Conservation (phyloP, 2,329 filamentous ascomycete species). For the Aspergillus hiratsukae region DNA sequence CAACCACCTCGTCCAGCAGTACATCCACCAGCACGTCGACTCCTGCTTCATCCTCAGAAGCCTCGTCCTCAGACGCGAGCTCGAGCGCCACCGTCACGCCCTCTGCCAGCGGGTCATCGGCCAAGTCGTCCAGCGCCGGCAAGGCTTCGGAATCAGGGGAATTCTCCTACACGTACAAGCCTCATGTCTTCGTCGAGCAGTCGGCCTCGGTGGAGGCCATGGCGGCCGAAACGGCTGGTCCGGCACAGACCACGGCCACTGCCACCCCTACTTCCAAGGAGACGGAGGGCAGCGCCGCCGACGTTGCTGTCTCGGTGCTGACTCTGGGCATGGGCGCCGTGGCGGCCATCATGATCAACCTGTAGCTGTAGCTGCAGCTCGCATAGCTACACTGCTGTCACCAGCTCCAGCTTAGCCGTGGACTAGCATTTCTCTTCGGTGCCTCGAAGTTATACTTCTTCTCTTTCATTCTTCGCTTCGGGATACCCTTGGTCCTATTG, state of each 20-base stretch:
- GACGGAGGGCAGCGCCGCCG: conserved; percentile 12
- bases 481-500: conserved; percentile 10
- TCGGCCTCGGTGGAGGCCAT: conserved; percentile 1
- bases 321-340: conserved; percentile 21
- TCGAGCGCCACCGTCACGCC: not conserved
- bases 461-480: conserved; percentile 7
- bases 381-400: not conserved
- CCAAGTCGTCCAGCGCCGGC: not conserved
- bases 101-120: not conserved
- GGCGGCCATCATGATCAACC: conserved; percentile 20
- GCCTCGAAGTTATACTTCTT: not conserved
- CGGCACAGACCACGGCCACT: conserved; percentile 4
- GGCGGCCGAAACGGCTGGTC: not conserved
- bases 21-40: not conserved
- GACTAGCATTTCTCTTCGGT: not conserved
- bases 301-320: conserved; percentile 18
- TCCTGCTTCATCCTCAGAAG: not conserved
- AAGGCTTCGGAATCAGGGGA: not conserved
- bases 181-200: conserved; percentile 9
- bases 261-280: conserved; percentile 12
- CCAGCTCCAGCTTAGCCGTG: not conserved
- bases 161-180: conserved; percentile 8
- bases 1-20: conserved; percentile 3
- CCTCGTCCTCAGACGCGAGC: not conserved
- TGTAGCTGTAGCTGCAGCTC: conserved; percentile 11